These are phyloP conservation scores for Dimargaris xerosporica DNA, from an alignment of 192 early-diverging fungal genomes.

Conservation along the genomic window DNA sequence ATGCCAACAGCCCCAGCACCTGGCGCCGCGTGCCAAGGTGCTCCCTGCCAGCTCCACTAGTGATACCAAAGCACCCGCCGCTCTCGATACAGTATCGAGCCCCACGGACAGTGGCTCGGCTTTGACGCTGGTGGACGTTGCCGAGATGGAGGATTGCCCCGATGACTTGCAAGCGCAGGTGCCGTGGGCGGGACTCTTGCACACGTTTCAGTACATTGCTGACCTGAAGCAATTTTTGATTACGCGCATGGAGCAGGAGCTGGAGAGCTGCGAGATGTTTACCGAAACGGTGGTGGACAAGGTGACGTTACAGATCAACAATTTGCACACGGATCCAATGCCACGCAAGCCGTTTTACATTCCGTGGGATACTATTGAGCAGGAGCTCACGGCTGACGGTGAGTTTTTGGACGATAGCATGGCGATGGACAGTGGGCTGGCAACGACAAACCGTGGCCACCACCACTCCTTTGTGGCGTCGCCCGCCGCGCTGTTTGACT, in stretches of 20 bases:
- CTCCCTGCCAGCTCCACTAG: neutral
- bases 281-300: constrained; percentile 2
- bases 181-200: neutral
- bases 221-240: neutral
- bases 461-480: neutral
- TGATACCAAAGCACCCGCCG: too few species aligned
- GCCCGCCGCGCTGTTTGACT: neutral
- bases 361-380: constrained; percentile 9
- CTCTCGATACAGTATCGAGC: neutral
- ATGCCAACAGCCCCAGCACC: too few species aligned
- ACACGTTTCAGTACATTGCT: constrained; percentile 7
- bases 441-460: neutral
- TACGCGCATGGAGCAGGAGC: constrained; percentile 7
- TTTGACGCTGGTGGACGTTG: neutral
- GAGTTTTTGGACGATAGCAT: neutral
- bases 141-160: neutral
- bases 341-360: constrained; percentile 5
- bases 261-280: constrained; percentile 3
- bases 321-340: neutral
- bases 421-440: neutral
- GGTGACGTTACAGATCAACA: constrained; percentile 4
- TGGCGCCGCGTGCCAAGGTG: neutral
- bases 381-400: neutral
- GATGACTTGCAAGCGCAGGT: constrained; percentile 14
- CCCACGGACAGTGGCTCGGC: neutral